phyloP scores from a whole-genome alignment of 2,329 filamentous ascomycete species.

The Lomentospora prolificans region DNA sequence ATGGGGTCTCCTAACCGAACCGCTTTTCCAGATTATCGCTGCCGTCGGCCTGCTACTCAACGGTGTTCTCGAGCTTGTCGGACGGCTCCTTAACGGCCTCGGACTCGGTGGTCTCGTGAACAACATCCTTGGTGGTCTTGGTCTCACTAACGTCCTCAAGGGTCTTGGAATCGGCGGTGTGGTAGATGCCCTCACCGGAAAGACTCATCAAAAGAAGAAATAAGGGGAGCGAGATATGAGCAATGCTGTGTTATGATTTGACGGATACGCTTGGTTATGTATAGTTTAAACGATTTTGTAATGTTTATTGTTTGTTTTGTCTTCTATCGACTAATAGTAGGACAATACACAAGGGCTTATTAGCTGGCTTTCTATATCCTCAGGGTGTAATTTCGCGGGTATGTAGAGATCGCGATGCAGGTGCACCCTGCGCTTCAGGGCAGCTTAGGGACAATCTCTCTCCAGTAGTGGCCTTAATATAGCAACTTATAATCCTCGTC shows the following conservation, averaged over 20 bases:
- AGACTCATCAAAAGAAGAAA: slow-evolving; percentile 27
- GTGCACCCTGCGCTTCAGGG: no score
- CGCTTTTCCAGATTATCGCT: slow-evolving; percentile 84
- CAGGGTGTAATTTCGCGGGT: no score
- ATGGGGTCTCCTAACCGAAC: slow-evolving; percentile 74
- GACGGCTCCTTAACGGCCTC: slow-evolving; percentile 67
- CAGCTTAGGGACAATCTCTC: no score
- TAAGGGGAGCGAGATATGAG: slow-evolving; percentile 10
- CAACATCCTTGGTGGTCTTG: slow-evolving; percentile 65
- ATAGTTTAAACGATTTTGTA: neutral
- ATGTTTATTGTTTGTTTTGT: neutral
- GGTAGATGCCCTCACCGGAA: slow-evolving; percentile 30
- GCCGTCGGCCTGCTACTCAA: slow-evolving; percentile 74
- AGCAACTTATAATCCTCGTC: no score
- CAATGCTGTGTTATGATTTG: neutral
- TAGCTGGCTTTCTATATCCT: no score
- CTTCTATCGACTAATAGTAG: neutral
- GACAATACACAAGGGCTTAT: no score
- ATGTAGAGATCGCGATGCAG: no score
- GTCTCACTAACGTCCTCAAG: slow-evolving; percentile 64
- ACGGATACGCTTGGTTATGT: neutral
- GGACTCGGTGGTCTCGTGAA: slow-evolving; percentile 76
- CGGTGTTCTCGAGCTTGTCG: slow-evolving; percentile 78
- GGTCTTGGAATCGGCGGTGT: slow-evolving; percentile 56
- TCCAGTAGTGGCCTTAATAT: no score